These are phyloP conservation scores for Cladosporium sp. DNA, from an alignment of 2,329 filamentous ascomycete genomes.

Conservation along the genomic window DNA sequence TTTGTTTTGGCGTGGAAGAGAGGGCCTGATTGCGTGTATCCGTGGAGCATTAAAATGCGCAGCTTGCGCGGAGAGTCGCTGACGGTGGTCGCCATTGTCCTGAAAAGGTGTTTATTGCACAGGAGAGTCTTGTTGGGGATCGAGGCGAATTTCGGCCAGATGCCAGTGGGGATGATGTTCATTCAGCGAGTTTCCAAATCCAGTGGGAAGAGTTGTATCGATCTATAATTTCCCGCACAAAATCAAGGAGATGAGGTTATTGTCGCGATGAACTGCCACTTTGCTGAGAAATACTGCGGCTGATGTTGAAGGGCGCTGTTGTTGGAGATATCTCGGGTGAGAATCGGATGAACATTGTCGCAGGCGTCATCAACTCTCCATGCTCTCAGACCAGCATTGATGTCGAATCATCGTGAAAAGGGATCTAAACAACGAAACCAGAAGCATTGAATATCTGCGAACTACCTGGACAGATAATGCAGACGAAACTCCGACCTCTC, in stretches of 20 bases:
- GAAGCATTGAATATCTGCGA: too few relatives aligned
- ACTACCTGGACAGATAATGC: too few relatives aligned
- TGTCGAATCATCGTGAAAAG: too few relatives aligned
- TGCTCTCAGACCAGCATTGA: too few relatives aligned
- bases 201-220: not conserved
- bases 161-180: not conserved
- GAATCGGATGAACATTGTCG: too few relatives aligned
- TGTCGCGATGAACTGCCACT: too few relatives aligned
- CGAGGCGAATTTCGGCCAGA: conserved; percentile 2
- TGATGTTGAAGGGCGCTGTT: too few relatives aligned
- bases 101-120: not conserved
- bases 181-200: not conserved
- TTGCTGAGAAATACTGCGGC: too few relatives aligned
- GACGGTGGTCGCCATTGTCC: conserved; percentile 8
- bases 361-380: too few relatives aligned
- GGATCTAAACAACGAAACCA: too few relatives aligned
- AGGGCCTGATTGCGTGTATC: conserved; percentile 83
- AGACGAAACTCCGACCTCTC: too few relatives aligned
- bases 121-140: not conserved
- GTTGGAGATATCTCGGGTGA: too few relatives aligned
- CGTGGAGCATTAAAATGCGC: conserved; percentile 49
- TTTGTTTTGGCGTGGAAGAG: conserved; percentile 85
- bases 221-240: not conserved
- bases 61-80: conserved; percentile 24
- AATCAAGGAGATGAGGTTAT: not conserved